Conservation (phyloP, 2,329 filamentous ascomycete genomes). For the Pyricularia pennisetigena region DNA sequence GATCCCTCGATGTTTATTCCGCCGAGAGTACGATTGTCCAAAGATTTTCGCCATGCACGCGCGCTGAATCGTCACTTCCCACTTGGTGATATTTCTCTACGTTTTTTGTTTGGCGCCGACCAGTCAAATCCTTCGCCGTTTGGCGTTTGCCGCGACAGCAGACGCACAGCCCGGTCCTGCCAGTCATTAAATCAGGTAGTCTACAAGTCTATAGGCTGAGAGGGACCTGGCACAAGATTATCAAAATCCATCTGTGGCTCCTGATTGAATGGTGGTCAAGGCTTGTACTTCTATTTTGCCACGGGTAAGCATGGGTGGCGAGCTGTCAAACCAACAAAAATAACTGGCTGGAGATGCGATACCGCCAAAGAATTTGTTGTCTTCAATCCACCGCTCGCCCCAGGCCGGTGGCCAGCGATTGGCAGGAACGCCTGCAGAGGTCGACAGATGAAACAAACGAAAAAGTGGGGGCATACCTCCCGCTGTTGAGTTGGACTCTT, state of each 20-base stretch:
- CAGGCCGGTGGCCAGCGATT: slow-evolving; percentile 10
- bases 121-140: not conserved
- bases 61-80: not conserved
- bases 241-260: slow-evolving; percentile 11
- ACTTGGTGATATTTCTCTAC: not conserved
- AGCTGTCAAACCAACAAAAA: not conserved
- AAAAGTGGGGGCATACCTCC: not conserved
- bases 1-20: not conserved
- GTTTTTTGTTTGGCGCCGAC: not conserved
- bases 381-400: not conserved
- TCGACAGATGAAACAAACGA: slow-evolving; percentile 21
- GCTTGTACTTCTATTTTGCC: slow-evolving; percentile 12
- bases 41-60: not conserved
- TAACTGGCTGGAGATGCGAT: not conserved
- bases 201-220: not conserved
- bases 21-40: not conserved
- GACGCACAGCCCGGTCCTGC: not conserved
- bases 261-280: slow-evolving; percentile 15
- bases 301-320: not conserved
- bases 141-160: not conserved
- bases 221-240: not conserved
- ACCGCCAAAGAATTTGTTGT: not conserved
- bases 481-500: not conserved
- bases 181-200: not conserved
- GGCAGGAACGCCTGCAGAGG: slow-evolving; percentile 12